These are phyloP conservation scores for Xerocomus subilludens DNA, from an alignment of 1,284 basidiomycete genomes.

Conservation along the genomic window DNA sequence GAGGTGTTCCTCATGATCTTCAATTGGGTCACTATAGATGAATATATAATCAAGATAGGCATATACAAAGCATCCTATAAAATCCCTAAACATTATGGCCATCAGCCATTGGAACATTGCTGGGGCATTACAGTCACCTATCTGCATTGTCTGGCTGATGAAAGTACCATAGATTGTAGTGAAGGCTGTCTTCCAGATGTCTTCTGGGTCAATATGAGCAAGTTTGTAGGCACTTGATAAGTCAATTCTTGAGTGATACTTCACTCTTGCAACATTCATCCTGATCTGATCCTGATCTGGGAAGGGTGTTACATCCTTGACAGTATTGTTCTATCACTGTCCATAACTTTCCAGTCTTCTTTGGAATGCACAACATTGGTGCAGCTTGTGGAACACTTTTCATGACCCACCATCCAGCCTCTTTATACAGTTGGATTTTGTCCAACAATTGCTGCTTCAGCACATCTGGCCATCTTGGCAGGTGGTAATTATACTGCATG, in stretches of 20 bases:
- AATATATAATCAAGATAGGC: conserved; percentile 2
- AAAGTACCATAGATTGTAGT: conserved; percentile 38
- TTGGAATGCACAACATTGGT: conserved; percentile 15
- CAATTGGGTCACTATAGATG: not conserved
- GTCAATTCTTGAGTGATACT: conserved; percentile 47
- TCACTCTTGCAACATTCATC: conserved; percentile 37
- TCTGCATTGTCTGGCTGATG: conserved; percentile 50
- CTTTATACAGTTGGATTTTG: not conserved
- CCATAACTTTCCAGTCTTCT: conserved; percentile 8
- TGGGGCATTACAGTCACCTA: conserved; percentile 53
- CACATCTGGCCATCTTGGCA: too few species aligned
- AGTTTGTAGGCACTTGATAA: conserved; percentile 54
- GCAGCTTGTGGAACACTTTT: conserved; percentile 6
- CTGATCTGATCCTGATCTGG: conserved; percentile 52
- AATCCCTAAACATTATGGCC: conserved; percentile 48
- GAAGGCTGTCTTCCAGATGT: conserved; percentile 31
- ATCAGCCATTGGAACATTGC: conserved; percentile 54
- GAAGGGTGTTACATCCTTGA: conserved; percentile 49
- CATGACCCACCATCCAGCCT: not conserved
- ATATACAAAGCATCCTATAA: conserved; percentile 46
- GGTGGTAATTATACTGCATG: too few species aligned
- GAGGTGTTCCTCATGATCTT: conserved; percentile 39
- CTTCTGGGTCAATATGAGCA: conserved; percentile 39
- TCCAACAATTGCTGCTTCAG: too few species aligned
- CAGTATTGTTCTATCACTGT: conserved; percentile 40